Base-by-base conservation (phyloP, 495 filamentous ascomycete genomes). In the Penicillium chermesinum region DNA sequence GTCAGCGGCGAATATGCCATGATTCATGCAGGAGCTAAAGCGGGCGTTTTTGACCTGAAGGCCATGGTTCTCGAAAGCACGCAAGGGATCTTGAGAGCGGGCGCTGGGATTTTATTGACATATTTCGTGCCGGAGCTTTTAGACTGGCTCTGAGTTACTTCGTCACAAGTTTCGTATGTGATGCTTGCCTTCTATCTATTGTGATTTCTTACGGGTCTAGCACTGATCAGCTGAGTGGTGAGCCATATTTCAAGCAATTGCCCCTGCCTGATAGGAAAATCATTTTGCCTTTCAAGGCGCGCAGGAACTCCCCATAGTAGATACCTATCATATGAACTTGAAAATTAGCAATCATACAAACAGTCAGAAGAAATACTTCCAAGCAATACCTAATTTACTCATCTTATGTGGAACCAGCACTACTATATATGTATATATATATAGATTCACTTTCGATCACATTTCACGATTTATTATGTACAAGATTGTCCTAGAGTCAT, bases 1-100 rank as follows among this genome's bases (percentile, higher is more conserved):
- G 93, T 98, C 39, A 90, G 85, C 63, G 93, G 93, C 48, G 93
- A 98, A 70, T 98, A 84, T 65, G 91, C 93, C 34, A 98, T 97
- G 94, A 95, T 98, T 39, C 89, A 95, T 61, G 93, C 93, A 2
- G 93, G 77, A 30, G 93, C 94, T 16, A 93, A 94, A 66, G 91
- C 93, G 8, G 93, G 93, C 0, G 93, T 98, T n/a, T 98, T 97
- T 62, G 91, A 95, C 65, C 71, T 98, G 62, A 94, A 90, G 69
- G 76, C 85, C 2, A 96, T 96, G 89, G 94, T 88, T 0, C 91
- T 94, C 61, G 93, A 98, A 67, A 84, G 85, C 48, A 89, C 89
- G 0, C 86, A 97, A 61, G 87, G 91, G 1, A 97, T 98, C 48
- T 66, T 98, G 41, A 79, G 93, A 52, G 93, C 93, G 37, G 93